A percentile compares a stretch with the other conserved stretches of the same genome.
phyloP scores from a whole-genome alignment of 2,329 filamentous ascomycete genomes.

The Orbilia brochopaga region DNA sequence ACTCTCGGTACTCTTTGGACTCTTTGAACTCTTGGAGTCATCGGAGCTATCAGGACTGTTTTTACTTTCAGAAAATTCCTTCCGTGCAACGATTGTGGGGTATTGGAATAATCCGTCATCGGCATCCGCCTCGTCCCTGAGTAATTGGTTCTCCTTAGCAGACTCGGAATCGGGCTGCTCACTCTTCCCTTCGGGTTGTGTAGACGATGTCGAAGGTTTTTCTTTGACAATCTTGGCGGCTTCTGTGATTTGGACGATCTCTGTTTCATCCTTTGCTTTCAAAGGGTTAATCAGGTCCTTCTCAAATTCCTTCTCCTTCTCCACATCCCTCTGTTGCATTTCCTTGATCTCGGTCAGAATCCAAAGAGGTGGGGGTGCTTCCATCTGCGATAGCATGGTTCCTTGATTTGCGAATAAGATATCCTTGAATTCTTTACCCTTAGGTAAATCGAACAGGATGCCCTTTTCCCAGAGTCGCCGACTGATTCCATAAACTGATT shows the following conservation, averaged over 20 bases:
- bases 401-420: conserved; percentile 9
- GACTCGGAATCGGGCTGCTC: neutral
- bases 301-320: neutral
- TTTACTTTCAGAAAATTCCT: neutral
- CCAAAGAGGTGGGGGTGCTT: conserved; percentile 18
- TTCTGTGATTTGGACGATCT: too few species aligned
- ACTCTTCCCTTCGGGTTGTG: too few species aligned
- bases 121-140: neutral
- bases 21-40: too few species aligned
- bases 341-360: conserved; percentile 12
- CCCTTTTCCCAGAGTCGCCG: conserved; percentile 26
- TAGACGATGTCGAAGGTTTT: too few species aligned
- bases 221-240: too few species aligned
- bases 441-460: neutral
- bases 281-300: neutral
- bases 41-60: too few species aligned
- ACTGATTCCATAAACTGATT: conserved; percentile 17
- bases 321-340: neutral
- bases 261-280: too few species aligned
- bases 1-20: too few species aligned
- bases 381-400: neutral
- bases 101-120: neutral
- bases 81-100: neutral
- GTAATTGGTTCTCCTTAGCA: neutral
- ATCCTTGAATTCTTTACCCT: conserved; percentile 12